Percentiles rank a stretch among this genome's conserved stretches.
These are phyloP conservation scores for Phialocephala sp. DNA, from an alignment of 2,329 filamentous ascomycete species.

Conservation along the genomic window DNA sequence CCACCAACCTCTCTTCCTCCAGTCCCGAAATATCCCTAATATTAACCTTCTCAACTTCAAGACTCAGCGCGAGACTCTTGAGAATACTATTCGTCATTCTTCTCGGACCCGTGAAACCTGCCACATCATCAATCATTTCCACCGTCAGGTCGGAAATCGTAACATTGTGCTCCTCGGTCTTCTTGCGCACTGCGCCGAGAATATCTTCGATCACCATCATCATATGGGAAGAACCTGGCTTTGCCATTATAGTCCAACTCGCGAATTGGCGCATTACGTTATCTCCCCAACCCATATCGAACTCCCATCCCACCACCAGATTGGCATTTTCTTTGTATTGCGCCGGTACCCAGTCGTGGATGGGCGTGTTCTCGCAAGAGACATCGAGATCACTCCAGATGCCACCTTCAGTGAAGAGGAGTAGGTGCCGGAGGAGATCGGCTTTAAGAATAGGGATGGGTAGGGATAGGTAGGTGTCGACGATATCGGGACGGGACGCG, in stretches of 20 bases:
- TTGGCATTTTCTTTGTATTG: conserved; percentile 39
- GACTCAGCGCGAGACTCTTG: conserved; percentile 33
- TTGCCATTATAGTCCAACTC: conserved; percentile 42
- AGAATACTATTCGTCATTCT: conserved; percentile 37
- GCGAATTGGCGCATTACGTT: conserved; percentile 40
- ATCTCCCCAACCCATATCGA: conserved; percentile 40
- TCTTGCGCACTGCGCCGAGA: conserved; percentile 30
- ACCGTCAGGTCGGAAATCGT: conserved; percentile 30
- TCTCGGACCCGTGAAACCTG: conserved; percentile 40
- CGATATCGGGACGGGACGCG: conserved; percentile 45
- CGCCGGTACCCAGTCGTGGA: conserved; percentile 46
- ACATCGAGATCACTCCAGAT: conserved; percentile 50
- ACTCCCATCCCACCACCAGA: conserved; percentile 44
- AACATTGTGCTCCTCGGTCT: conserved; percentile 28
- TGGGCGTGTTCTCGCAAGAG: conserved; percentile 42
- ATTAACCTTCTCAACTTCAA: conserved; percentile 21
- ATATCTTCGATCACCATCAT: conserved; percentile 40
- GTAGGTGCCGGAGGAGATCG: conserved; percentile 49
- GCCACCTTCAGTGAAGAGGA: conserved; percentile 47
- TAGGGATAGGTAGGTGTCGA: conserved; percentile 44
- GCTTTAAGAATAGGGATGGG: conserved; percentile 48
- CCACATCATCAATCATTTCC: conserved; percentile 38
- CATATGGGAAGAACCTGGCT: conserved; percentile 36
- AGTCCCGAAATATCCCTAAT: conserved; percentile 18
- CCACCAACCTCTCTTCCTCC: conserved; percentile 35